Evolutionary conservation across 768 basidiomycete genomes (phyloP).

Genomic region (Amanita exitialis): DNA sequence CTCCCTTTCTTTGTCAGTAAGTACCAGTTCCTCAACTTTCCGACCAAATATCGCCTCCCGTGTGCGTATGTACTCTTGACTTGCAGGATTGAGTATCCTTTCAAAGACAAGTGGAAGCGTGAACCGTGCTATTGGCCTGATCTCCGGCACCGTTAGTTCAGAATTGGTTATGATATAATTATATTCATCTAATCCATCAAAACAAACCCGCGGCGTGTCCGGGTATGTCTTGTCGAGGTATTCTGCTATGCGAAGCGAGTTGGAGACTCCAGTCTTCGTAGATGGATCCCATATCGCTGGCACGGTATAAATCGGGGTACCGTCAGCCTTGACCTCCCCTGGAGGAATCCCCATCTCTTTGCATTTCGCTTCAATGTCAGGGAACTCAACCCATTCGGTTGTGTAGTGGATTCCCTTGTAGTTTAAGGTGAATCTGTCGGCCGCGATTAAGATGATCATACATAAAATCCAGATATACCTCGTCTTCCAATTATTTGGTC

Average conservation of each 20-base stretch:
- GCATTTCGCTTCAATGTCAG: slow-evolving; percentile 29
- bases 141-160: neutral
- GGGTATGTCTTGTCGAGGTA: slow-evolving; percentile 43
- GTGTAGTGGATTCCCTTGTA: slow-evolving; percentile 26
- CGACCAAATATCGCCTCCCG: slow-evolving; percentile 5
- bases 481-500: slow-evolving; percentile 9
- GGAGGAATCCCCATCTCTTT: slow-evolving; percentile 22
- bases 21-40: slow-evolving; percentile 2
- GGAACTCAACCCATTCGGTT: slow-evolving; percentile 41
- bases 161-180: neutral
- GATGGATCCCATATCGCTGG: slow-evolving; percentile 37
- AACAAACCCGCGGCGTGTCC: slow-evolving; percentile 22
- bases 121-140: slow-evolving; percentile 4
- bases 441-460: neutral
- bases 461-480: neutral
- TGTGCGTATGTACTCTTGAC: slow-evolving; percentile 7
- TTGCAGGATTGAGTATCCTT: slow-evolving; percentile 3
- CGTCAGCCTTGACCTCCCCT: slow-evolving; percentile 18
- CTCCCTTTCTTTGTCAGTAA: neutral
- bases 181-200: slow-evolving; percentile 9
- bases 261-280: slow-evolving; percentile 25
- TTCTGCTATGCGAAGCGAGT: slow-evolving; percentile 32
- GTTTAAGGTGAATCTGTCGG: slow-evolving; percentile 20
- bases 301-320: slow-evolving; percentile 25
- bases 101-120: neutral